phyloP scores from a whole-genome alignment of 108 stramenopile genomes.

The Craspedostauros australis region DNA sequence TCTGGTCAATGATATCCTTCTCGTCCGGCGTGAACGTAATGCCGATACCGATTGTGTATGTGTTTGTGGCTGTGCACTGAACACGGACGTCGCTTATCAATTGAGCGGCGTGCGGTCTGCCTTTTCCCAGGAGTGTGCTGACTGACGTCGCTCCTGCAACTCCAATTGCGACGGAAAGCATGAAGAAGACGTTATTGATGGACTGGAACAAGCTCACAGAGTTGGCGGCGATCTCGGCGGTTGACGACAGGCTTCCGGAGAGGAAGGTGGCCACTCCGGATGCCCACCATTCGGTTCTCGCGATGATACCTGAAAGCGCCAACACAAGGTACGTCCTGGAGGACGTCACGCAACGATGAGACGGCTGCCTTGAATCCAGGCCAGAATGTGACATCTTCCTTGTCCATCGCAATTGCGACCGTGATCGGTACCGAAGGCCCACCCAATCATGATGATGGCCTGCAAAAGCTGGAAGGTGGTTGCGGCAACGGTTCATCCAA shows the following conservation, averaged over 20 bases:
- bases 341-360: conserved; percentile 16
- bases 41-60: conserved; percentile 23
- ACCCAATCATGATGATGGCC: conserved; percentile 24
- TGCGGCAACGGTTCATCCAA: conserved; percentile 48
- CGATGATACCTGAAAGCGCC: conserved; percentile 55
- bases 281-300: conserved; percentile 68
- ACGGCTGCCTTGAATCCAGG: conserved; percentile 16
- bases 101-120: no score
- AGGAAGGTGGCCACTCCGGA: no score
- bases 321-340: conserved; percentile 44
- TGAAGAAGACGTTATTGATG: no score
- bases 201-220: no score
- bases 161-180: no score
- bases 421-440: conserved; percentile 13
- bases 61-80: conserved; percentile 26
- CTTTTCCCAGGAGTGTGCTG: no score
- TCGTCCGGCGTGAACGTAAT: conserved; percentile 41
- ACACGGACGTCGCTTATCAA: no score
- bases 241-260: no score
- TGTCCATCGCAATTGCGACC: conserved; percentile 24
- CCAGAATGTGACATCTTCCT: conserved; percentile 24
- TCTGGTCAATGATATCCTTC: conserved; percentile 24
- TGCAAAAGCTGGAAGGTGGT: conserved; percentile 37
- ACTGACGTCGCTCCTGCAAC: no score
- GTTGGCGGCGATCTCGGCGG: no score